Base-by-base conservation (phyloP, 805 yeast genomes). In the Geotrichum ghanense region DNA sequence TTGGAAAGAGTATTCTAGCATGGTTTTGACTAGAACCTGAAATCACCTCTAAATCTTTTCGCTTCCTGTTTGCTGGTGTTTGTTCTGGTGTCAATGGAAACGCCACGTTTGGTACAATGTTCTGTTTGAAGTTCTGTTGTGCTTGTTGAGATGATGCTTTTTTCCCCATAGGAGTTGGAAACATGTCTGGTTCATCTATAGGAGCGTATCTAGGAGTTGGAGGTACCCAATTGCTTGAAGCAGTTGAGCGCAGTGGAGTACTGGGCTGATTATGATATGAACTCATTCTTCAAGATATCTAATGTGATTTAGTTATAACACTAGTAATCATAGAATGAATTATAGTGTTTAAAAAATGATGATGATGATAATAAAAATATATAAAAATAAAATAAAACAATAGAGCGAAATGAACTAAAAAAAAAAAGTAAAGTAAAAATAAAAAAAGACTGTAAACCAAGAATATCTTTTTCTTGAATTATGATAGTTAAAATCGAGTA, bases 31-130 rank as follows among this genome's bases (percentile, higher is more conserved):
- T 25, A 19, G 1, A 44, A 7, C 51, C 52, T 2, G 43, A 35
- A 17, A 51, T 50, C 10, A 43, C 26, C 20, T 51, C 54, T n/a
- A 51, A 43, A 4, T 24, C 43, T 24, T 50, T 43, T n/a, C 37
- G 12, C 17, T 48, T 46, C 39, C 54, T 41, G 22, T 48, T 45
- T 1, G 45, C 57, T 4, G 59, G 59, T 3, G 59, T 55, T 41
- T 52, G 52, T 16, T 49, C 54, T 2, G 59, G 59, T 3, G 59
- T 55, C 48, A 55, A 35, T 9, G 53, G 56, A 3, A 45, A 39
- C 37, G 37, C 16, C 37, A 31, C 16, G 12, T 31, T 7, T 7
- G 12, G 10, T 24, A 12, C 19, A 16, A n/a, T 12, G 17, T 39
- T 35, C 21, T 35, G 10, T n/a, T 19, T 16, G 12, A 14, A 7